Evolutionary conservation across 2,329 filamentous ascomycete genomes (phyloP).

Genomic region (Zymoseptoria brevis): DNA sequence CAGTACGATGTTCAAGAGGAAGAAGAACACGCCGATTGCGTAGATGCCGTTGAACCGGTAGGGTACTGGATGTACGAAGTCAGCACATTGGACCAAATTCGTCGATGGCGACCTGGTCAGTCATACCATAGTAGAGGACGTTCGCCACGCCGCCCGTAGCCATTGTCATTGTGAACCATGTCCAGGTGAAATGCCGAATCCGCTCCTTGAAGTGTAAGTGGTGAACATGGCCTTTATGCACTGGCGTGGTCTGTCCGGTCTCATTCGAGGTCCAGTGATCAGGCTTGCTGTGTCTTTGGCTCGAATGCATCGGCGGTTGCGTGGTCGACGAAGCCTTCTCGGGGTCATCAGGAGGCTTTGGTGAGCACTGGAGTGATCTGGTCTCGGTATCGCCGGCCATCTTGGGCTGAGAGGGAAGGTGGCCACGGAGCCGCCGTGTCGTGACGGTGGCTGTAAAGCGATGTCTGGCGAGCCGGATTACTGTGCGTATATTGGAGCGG

Average conservation of each 20-base stretch:
- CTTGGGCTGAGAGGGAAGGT: background rate
- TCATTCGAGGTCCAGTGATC: background rate
- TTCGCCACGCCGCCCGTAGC: slow-evolving; percentile 47
- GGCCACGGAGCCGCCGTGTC: background rate
- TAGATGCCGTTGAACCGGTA: slow-evolving; percentile 40
- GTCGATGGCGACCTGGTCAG: background rate
- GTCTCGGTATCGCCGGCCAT: background rate
- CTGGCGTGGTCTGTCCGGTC: background rate
- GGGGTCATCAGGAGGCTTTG: background rate
- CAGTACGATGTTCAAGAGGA: slow-evolving; percentile 45
- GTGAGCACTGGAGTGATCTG: background rate
- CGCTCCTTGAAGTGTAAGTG: slow-evolving; percentile 44
- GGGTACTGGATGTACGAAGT: slow-evolving; percentile 25
- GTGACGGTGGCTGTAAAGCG: too few relatives aligned
- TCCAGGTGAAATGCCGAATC: slow-evolving; percentile 63
- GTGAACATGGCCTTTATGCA: slow-evolving; percentile 18
- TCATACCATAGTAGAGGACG: slow-evolving; percentile 49
- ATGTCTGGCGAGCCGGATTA: background rate
- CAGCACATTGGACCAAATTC: background rate
- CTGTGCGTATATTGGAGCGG: background rate
- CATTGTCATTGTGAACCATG: slow-evolving; percentile 64
- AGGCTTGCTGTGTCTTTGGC: background rate
- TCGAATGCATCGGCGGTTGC: background rate
- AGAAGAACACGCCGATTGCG: slow-evolving; percentile 41
- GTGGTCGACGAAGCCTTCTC: background rate